Conservation (phyloP, 2,329 filamentous ascomycete genomes). For the Pyrenochaeta sp. region DNA sequence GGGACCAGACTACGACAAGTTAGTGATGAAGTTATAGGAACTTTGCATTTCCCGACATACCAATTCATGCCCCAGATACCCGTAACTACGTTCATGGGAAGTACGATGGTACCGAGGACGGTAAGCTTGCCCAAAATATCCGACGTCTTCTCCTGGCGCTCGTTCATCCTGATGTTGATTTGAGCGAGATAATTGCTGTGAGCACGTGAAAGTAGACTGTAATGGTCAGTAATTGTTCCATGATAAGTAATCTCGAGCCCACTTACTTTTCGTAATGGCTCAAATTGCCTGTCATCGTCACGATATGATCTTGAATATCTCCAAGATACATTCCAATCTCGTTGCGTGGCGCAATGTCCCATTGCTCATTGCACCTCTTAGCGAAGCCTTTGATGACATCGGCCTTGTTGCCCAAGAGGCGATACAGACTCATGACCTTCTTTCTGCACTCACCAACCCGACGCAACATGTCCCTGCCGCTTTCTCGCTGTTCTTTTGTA, state of each 20-base stretch:
- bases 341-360: conserved; percentile 91
- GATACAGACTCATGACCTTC: conserved; percentile 95
- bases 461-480: conserved; percentile 82
- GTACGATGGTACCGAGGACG: conserved; percentile 92
- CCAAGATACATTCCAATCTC: conserved; percentile 98
- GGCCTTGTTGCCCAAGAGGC: conserved; percentile 93
- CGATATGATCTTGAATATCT: conserved; percentile 98
- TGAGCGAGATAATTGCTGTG: conserved; percentile 99
- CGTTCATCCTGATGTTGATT: conserved; percentile 99
- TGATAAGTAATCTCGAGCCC: background rate
- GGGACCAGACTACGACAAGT: conserved; percentile 70
- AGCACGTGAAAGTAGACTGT: conserved; percentile 83
- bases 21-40: conserved; percentile 5
- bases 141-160: conserved; percentile 92
- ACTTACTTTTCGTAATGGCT: conserved; percentile 94
- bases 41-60: conserved; percentile 17
- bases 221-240: conserved; percentile 22
- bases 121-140: conserved; percentile 95
- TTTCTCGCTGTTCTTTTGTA: conserved; percentile 53
- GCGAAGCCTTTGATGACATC: conserved; percentile 99
- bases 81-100: conserved; percentile 99
- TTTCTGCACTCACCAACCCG: conserved; percentile 94
- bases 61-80: conserved; percentile 97
- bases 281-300: conserved; percentile 97
- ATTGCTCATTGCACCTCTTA: conserved; percentile 97